Evolutionary conservation across 2,329 filamentous ascomycete species (phyloP), one percentile per base, ranked within the genome.

Genomic region (Teratosphaeria nubilosa): DNA sequence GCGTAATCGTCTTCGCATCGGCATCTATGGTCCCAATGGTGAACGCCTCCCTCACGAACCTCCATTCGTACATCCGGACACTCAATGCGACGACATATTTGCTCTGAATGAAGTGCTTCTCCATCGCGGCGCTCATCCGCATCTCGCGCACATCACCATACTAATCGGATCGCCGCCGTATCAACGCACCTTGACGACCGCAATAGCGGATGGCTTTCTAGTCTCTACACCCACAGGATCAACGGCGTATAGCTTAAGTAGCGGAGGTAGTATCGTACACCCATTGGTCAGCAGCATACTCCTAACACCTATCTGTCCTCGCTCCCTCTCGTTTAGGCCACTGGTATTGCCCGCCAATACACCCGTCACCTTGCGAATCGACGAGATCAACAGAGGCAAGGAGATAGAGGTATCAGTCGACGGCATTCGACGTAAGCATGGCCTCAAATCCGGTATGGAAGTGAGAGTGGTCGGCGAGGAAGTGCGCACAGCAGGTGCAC

Each of bases 101-200:
- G 94, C 94, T 55, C 89, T 97, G 76, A 99, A 99, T 72, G 94
- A 99, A 73, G 86, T 99, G 11, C 87, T 95, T 1, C 86, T 99
- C 37, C 94, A 99, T 73, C 86, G 94, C 24, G 94, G 94, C 48
- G 86, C 87, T 34, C 86, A 92, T 62, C 90, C 94, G 0, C 92
- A 97, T 72, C 82, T 99, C 5, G 90, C 91, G 41, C 86, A 96
- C 64, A 89, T 99, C 64, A 90, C 95, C 68, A 89, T 99, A 51
- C 94, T 86, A 68, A 87, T 97, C 60, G 91, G 91, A 66, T 63
- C 66, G 1, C 68, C 67, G 10, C 65, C 65, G 3, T 60, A 70
- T 53, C 87, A 89, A 34, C 85, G 90, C 57, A 95, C 94, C 67
- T 78, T 99, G 52, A 99, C 94, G 1, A 91, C 96, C 72, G 92